Evolutionary conservation across 2,329 filamentous ascomycete genomes (phyloP).

Genomic region (Cordyceps militaris): DNA sequence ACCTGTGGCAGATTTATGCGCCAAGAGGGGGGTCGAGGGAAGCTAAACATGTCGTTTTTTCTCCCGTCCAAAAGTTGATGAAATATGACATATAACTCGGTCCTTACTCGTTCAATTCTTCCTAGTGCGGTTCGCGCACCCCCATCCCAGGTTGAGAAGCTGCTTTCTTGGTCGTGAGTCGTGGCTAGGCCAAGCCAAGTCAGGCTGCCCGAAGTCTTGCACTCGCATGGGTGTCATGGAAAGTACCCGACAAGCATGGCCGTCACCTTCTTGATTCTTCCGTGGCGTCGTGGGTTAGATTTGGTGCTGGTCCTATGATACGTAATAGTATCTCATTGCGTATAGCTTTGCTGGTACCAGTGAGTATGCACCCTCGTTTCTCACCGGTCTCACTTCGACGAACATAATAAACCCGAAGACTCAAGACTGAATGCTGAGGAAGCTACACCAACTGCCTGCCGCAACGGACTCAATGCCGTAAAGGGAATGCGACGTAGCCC

Average conservation of each 20-base stretch:
- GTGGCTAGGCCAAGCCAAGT: not conserved
- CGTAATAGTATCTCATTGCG: not conserved
- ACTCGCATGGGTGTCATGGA: conserved; percentile 1
- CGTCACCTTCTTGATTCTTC: not conserved
- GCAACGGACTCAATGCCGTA: not conserved
- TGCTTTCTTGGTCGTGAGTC: not conserved
- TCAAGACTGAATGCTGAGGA: not conserved
- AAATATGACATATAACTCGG: not conserved
- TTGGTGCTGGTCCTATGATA: not conserved
- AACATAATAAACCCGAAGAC: not conserved
- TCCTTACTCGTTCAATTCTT: conserved; percentile 1
- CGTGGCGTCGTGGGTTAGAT: not conserved
- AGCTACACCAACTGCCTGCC: not conserved
- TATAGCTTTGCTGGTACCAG: not conserved
- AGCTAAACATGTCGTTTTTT: not conserved
- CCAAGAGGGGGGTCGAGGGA: not conserved
- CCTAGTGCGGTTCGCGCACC: not conserved
- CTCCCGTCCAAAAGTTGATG: not conserved
- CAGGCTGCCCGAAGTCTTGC: not conserved
- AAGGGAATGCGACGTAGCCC: not conserved
- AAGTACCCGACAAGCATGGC: not conserved
- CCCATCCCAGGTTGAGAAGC: conserved; percentile 2
- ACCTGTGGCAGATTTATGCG: not conserved
- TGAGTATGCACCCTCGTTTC: not conserved
- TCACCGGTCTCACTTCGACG: not conserved